Evolutionary conservation across 495 filamentous ascomycete species (phyloP).

Genomic region (Durotheca rogersii): DNA sequence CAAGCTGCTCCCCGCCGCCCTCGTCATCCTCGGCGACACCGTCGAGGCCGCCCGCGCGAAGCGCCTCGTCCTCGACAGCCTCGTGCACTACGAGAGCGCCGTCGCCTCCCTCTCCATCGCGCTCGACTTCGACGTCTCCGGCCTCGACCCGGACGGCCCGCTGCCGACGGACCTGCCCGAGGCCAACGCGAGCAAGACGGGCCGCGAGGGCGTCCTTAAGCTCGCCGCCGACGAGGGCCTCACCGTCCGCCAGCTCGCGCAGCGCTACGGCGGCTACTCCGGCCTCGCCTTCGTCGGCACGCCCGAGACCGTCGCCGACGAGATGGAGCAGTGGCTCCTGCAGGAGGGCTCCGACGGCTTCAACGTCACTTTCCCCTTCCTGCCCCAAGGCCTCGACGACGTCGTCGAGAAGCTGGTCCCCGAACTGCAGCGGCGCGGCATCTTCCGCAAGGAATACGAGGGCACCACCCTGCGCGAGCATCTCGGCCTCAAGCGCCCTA

Average conservation of each 20-base stretch:
- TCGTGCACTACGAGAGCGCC: slow-evolving; percentile 57
- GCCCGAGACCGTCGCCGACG: slow-evolving; percentile 49
- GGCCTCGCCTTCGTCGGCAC: slow-evolving; percentile 57
- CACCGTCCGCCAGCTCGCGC: slow-evolving; percentile 53
- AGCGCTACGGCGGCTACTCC: slow-evolving; percentile 51
- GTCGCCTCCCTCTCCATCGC: slow-evolving; percentile 55
- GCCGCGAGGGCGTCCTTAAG: slow-evolving; percentile 44
- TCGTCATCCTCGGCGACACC: slow-evolving; percentile 46
- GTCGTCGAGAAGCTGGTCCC: slow-evolving; percentile 51
- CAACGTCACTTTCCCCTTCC: slow-evolving; percentile 49
- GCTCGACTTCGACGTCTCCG: slow-evolving; percentile 49
- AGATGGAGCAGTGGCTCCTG: slow-evolving; percentile 49
- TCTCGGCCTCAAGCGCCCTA: slow-evolving; percentile 50
- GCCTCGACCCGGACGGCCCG: slow-evolving; percentile 50
- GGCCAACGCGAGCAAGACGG: slow-evolving; percentile 56
- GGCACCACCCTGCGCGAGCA: slow-evolving; percentile 50
- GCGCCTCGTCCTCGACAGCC: slow-evolving; percentile 50
- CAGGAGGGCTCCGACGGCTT: slow-evolving; percentile 51
- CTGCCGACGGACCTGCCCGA: slow-evolving; percentile 52
- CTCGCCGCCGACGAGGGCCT: slow-evolving; percentile 47
- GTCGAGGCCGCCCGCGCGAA: slow-evolving; percentile 53
- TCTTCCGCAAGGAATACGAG: slow-evolving; percentile 52
- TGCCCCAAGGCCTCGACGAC: slow-evolving; percentile 55
- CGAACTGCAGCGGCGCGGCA: slow-evolving; percentile 51
- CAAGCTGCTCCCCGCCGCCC: slow-evolving; percentile 55